Evolutionary conservation across 202 grass and related monocot species (phyloP).

Genomic region (Eragrostis tef): DNA sequence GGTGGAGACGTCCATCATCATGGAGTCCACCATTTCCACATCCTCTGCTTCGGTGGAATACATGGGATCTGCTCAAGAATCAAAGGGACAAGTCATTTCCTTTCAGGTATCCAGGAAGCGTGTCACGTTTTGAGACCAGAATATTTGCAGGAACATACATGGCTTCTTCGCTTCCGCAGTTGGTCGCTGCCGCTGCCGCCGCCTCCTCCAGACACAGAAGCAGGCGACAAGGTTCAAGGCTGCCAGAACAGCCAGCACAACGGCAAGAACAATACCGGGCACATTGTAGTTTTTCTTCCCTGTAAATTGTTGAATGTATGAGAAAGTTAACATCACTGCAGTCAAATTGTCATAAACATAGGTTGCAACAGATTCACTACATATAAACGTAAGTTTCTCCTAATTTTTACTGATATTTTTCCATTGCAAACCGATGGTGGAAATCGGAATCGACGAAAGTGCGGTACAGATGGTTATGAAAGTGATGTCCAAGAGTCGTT

Average conservation of each 20-base stretch:
- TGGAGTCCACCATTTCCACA: conserved; percentile 11
- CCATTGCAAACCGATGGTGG: background rate
- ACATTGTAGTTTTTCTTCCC: conserved; percentile 17
- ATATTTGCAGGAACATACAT: conserved; percentile 14
- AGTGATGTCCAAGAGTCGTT: background rate
- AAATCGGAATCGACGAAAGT: background rate
- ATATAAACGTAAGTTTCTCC: background rate
- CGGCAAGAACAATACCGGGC: conserved; percentile 9
- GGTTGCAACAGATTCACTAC: too few species aligned
- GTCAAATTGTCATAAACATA: background rate
- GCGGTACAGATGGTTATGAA: background rate
- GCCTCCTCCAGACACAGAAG: conserved; percentile 24
- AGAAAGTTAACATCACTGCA: background rate
- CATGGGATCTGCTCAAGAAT: background rate
- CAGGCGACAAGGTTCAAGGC: conserved; percentile 44
- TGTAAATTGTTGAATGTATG: conserved; percentile 2
- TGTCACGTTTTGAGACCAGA: background rate
- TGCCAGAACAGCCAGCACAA: conserved; percentile 34
- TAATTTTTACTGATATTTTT: background rate
- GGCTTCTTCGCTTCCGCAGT: background rate
- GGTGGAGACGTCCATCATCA: conserved; percentile 42
- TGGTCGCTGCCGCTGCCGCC: too few species aligned
- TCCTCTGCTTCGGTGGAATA: conserved; percentile 16
- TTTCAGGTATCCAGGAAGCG: background rate
- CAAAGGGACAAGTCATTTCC: background rate